A percentile compares a stretch with the other conserved stretches of the same genome.
Conservation (phyloP, 2,329 filamentous ascomycete genomes). For the Fusarium fracticaudum region DNA sequence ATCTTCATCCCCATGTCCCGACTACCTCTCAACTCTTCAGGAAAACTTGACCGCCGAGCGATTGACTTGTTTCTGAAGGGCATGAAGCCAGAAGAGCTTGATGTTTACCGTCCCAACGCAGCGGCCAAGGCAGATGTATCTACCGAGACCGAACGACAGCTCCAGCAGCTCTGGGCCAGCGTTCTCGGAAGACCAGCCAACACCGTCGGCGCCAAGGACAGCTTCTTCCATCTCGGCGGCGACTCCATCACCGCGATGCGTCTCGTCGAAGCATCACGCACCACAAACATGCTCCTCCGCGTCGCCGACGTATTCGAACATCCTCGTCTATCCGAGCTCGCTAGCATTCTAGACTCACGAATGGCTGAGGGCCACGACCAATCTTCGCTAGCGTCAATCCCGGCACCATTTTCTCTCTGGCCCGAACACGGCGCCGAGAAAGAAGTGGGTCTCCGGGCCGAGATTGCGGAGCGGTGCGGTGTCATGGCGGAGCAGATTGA, state of each 20-base stretch:
- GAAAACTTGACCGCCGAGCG: not conserved
- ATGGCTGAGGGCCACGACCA: not conserved
- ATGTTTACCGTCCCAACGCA: not conserved
- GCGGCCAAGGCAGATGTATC: not conserved
- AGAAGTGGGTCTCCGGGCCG: not conserved
- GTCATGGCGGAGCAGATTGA: not conserved
- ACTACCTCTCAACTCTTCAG: not conserved
- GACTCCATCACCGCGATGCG: constrained; percentile 1
- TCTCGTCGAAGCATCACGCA: not conserved
- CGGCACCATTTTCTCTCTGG: not conserved
- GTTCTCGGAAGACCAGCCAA: not conserved
- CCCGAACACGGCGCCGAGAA: not conserved
- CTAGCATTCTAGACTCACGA: not conserved
- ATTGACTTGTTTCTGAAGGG: not conserved
- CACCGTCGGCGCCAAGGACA: not conserved
- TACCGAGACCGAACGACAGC: not conserved
- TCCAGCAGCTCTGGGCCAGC: not conserved
- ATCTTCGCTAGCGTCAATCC: not conserved
- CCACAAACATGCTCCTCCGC: not conserved
- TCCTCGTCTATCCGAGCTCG: not conserved
- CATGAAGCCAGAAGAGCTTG: not conserved
- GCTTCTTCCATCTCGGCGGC: not conserved
- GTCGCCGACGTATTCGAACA: not conserved
- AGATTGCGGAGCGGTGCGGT: not conserved
- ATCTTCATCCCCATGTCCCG: not conserved